phyloP scores from a whole-genome alignment of 129 eudicot genomes.

The Heracleum sosnowskyi region DNA sequence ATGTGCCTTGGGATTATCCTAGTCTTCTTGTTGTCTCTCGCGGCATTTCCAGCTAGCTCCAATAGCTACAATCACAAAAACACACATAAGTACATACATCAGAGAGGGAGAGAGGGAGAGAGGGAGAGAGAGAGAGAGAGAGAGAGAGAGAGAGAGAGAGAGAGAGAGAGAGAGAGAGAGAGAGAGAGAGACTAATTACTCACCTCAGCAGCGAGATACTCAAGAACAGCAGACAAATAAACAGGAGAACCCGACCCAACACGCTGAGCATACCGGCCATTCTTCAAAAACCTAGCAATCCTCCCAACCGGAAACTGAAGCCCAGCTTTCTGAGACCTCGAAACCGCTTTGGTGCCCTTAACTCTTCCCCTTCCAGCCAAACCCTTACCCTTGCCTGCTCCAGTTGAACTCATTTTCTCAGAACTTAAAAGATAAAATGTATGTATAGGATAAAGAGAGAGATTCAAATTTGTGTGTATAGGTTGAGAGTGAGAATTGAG shows the following conservation, averaged over 20 bases:
- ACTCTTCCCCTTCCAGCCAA: conserved; percentile 42
- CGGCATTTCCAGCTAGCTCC: conserved; percentile 75
- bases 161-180: not conserved
- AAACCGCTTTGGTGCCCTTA: conserved; percentile 36
- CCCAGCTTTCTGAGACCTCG: conserved; percentile 57
- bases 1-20: conserved; percentile 58
- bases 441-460: not conserved
- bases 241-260: conserved; percentile 65
- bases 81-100: not conserved
- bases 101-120: not conserved
- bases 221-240: conserved; percentile 64
- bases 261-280: conserved; percentile 55
- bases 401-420: conserved; percentile 27
- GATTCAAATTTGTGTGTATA: not conserved
- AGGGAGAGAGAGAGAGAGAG: not conserved
- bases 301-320: conserved; percentile 68
- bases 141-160: not conserved
- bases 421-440: not conserved
- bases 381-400: conserved; percentile 20
- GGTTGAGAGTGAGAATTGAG: not conserved
- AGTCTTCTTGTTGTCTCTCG: conserved; percentile 60
- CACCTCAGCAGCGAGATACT: conserved; percentile 72
- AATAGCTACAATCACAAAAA: conserved; percentile 26
- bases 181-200: not conserved
- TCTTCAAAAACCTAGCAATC: conserved; percentile 44